phyloP scores from a whole-genome alignment of 2,329 filamentous ascomycete genomes.

The Venturia pyrina region DNA sequence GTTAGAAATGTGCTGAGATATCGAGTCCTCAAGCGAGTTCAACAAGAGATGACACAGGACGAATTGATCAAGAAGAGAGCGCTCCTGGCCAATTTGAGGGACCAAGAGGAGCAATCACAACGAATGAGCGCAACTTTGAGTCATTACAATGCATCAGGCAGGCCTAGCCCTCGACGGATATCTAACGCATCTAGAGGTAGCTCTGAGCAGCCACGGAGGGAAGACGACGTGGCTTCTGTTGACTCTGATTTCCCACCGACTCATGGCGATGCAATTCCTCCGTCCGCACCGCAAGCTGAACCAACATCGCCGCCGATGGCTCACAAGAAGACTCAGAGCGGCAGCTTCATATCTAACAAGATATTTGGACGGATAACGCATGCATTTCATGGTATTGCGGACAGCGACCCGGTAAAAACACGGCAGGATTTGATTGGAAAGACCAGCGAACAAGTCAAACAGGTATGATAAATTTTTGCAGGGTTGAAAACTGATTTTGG shows the following conservation, averaged over 20 bases:
- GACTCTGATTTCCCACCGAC: conserved; percentile 94
- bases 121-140: conserved; percentile 60
- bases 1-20: conserved; percentile 84
- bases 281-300: conserved; percentile 49
- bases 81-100: conserved; percentile 79
- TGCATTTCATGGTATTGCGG: conserved; percentile 90
- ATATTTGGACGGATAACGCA: conserved; percentile 94
- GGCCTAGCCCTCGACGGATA: conserved; percentile 47
- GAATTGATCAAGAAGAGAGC: conserved; percentile 80
- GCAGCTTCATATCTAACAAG: conserved; percentile 78
- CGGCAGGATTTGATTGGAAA: conserved; percentile 90
- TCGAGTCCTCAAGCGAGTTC: conserved; percentile 83
- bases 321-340: conserved; percentile 76
- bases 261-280: conserved; percentile 58
- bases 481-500: conserved; percentile 12
- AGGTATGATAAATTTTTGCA: conserved; percentile 31
- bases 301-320: conserved; percentile 20
- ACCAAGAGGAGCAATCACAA: conserved; percentile 83
- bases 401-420: conserved; percentile 89
- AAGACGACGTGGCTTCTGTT: conserved; percentile 77
- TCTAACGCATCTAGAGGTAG: conserved; percentile 48
- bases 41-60: conserved; percentile 94
- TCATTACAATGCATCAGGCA: not conserved
- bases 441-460: conserved; percentile 73
- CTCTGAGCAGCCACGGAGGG: conserved; percentile 34